These are phyloP conservation scores for Phanerodontia chrysosporium DNA, from an alignment of 768 basidiomycete species.

Conservation along the genomic window DNA sequence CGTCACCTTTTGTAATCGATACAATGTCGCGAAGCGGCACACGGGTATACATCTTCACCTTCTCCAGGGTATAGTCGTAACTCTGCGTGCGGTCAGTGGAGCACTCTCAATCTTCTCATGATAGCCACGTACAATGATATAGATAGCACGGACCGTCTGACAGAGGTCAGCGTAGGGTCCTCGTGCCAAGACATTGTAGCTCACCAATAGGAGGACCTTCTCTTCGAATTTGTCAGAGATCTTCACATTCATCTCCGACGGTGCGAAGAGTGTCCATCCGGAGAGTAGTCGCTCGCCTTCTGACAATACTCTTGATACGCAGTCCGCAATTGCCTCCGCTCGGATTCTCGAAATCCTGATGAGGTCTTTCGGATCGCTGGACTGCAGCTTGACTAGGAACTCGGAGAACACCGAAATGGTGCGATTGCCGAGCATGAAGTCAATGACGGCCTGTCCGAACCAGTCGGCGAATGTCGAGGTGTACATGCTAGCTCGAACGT, in stretches of 20 bases:
- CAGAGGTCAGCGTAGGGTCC: background rate
- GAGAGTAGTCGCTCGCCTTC: conserved; percentile 57
- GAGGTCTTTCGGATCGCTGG: conserved; percentile 88
- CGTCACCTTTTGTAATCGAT: conserved; percentile 70
- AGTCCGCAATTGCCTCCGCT: conserved; percentile 89
- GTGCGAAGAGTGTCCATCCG: conserved; percentile 92
- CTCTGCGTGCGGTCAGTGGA: conserved; percentile 46
- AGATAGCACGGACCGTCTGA: conserved; percentile 51
- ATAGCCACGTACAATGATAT: conserved; percentile 64
- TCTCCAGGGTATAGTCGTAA: conserved; percentile 90
- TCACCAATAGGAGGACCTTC: conserved; percentile 83
- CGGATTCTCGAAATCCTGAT: conserved; percentile 86
- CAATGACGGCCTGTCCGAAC: conserved; percentile 95
- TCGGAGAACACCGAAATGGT: conserved; percentile 88
- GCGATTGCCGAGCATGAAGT: conserved; percentile 86
- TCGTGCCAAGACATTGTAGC: conserved; percentile 24
- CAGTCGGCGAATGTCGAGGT: conserved; percentile 91
- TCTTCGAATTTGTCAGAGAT: conserved; percentile 86
- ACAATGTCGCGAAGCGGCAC: conserved; percentile 82
- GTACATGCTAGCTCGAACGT: conserved; percentile 55
- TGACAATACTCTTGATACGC: conserved; percentile 49
- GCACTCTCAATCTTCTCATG: background rate
- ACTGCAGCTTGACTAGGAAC: conserved; percentile 82
- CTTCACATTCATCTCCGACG: conserved; percentile 68
- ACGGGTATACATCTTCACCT: conserved; percentile 86